Percentiles rank a stretch among this genome's conserved stretches.
Evolutionary conservation across 371 early-diverging fungal genomes (phyloP).

Genomic region (Rhizomucor miehei): DNA sequence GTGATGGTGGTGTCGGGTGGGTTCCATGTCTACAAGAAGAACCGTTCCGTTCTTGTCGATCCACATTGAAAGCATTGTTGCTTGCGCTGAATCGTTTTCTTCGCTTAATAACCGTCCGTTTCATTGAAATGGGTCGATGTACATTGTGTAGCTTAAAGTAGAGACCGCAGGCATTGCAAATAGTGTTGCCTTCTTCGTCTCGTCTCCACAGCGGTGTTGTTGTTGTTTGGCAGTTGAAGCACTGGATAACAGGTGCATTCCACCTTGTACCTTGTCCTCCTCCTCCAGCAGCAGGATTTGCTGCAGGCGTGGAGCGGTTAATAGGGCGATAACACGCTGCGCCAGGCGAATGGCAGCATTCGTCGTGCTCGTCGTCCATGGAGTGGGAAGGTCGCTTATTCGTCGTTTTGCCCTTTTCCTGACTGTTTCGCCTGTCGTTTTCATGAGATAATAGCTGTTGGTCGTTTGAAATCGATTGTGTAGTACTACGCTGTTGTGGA

Average conservation of each 20-base stretch:
- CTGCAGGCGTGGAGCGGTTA: neutral
- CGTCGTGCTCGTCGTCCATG: too few species aligned
- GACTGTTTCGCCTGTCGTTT: too few species aligned
- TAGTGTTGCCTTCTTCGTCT: conserved; percentile 49
- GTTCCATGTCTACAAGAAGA: neutral
- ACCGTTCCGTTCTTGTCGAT: neutral
- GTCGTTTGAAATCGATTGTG: too few species aligned
- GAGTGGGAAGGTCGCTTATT: too few species aligned
- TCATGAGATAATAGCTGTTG: too few species aligned
- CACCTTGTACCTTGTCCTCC: neutral
- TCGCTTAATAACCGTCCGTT: conserved; percentile 37
- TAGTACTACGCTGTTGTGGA: too few species aligned
- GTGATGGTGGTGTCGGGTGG: neutral
- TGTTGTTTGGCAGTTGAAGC: conserved; percentile 57
- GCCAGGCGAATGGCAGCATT: too few species aligned
- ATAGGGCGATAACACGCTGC: too few species aligned
- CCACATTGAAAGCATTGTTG: neutral
- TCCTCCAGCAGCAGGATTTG: neutral
- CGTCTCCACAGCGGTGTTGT: conserved; percentile 75
- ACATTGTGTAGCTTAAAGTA: conserved; percentile 60
- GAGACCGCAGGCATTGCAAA: conserved; percentile 75
- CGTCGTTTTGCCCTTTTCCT: too few species aligned
- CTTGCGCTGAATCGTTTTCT: conserved; percentile 31
- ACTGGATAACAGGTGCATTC: conserved; percentile 3
- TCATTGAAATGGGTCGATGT: conserved; percentile 40